Evolutionary conservation across 2,329 filamentous ascomycete species (phyloP), one percentile per base, ranked within the genome.

Genomic region (Penicillium sp.): DNA sequence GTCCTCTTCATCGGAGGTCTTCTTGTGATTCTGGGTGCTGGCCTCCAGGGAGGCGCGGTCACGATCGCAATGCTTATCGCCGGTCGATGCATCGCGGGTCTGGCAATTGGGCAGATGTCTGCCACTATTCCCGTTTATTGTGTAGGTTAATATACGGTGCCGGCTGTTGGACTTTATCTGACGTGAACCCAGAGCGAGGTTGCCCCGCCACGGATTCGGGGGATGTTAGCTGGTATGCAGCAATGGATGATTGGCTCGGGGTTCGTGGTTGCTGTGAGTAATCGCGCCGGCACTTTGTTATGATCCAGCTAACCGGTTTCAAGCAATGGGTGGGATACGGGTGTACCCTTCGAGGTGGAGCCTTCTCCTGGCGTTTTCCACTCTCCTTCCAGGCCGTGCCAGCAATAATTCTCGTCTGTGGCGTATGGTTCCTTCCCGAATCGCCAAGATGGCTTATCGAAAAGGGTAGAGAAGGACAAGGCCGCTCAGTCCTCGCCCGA

Each of bases 261-360:
- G 2, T 67, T 72, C 45, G 53, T 75, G 24, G 64, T 71, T 22
- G 72, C 72, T 34, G 64, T 66, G 56, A 53, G 64, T 55, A 43
- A 49, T 28, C 56, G 48, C 61, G 57, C 2, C 57, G 53, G 3
- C 26, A n/a, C 24, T 15, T n/a, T 31, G 6, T 6, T 6, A 33
- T n/a, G 4, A 13, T 8, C 6, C 6, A 8, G 38, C 9, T 41
- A 7, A 52, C 45, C 19, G 44, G 22, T 58, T 21, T 64, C 59
- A 60, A 71, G 57, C 70, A 73, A 60, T 69, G 75, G 75, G 65
- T 77, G 21, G 75, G 76, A n/a, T 78, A 77, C 51, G 70, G 69
- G 3, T 70, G 66, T 44, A 69, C 70, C 9, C 65, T 69, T 19
- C 61, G 61, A 21, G 53, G 51, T 3, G 58, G 55, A 17, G 52